Evolutionary conservation across 176 grass and related monocot genomes (phyloP), one percentile per base, ranked within the genome.

Genomic region (Raddia distichophylla): DNA sequence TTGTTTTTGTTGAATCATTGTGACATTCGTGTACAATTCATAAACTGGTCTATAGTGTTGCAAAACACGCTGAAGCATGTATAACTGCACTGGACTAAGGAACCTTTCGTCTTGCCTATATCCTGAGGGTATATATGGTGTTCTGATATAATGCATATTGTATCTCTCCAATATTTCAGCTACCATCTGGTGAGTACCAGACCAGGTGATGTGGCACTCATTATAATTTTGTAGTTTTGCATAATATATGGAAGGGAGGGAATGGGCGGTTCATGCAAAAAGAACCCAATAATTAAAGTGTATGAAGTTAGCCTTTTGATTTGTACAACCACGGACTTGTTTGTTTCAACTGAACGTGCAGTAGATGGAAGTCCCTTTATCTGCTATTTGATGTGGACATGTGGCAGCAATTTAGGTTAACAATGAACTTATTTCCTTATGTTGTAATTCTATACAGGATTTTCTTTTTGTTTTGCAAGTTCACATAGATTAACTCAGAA

Each of bases 401-500:
- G 11, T 80, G 71, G 20, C 46, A 53, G 69, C 55, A 16, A 75
- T 79, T 80, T 81, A 75, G 55, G 37, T 76, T 69, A 27, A 71
- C n/a, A 33, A 47, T 2, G 14, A 64, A 18, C 64, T 52, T 80
- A 27, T 49, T 72, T 64, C 50, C 20, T 20, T 72, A 16, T 78
- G 12, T 77, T 70, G 50, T 16, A 87, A 64, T 71, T 75, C 8
- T 51, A 46, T 70, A 77, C 17, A 18, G 40, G 2, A 8, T 64
- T 56, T 40, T 77, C 18, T 22, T 8, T n/a, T 54, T 76, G 10
- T 83, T 49, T 72, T 73, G 17, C 14, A 62, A 70, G 17, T 78
- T 84, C 71, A 62, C 19, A 54, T 80, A 53, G 13, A 89, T 76
- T 35, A 69, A 46, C 51, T 80, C 17, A 80, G 12, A 80, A 34